These are phyloP conservation scores for Chlorencoelia australis DNA, from an alignment of 2,329 filamentous ascomycete species.

Conservation along the genomic window DNA sequence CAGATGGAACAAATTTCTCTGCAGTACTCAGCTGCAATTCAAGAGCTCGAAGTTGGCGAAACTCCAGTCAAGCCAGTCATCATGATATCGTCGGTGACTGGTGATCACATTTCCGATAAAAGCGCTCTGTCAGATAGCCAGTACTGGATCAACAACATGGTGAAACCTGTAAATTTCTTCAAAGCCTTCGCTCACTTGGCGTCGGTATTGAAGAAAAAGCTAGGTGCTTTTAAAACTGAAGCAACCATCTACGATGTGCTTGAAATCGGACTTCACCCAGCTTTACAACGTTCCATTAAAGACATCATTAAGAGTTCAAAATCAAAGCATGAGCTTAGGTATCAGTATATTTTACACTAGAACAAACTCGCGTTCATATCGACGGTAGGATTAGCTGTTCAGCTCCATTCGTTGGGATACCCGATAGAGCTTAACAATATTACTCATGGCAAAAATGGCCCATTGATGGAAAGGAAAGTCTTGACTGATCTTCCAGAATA, in stretches of 20 bases:
- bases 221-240: neutral
- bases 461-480: slow-evolving; percentile 16
- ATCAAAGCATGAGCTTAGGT: neutral
- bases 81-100: slow-evolving; percentile 1
- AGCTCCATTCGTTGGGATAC: neutral
- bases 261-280: slow-evolving; percentile 10
- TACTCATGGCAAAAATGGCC: neutral
- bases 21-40: neutral
- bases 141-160: neutral
- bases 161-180: neutral
- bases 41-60: neutral
- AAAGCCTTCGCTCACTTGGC: neutral
- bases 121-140: neutral
- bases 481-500: slow-evolving; percentile 1
- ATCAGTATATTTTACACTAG: neutral
- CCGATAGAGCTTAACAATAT: neutral
- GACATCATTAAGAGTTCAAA: neutral
- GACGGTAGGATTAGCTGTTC: neutral
- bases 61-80: no score
- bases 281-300: slow-evolving; percentile 3
- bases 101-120: neutral
- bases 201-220: neutral
- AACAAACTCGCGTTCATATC: neutral
- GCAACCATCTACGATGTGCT: neutral
- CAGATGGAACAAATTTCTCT: neutral